Evolutionary conservation across 768 basidiomycete species (phyloP), one percentile per base, ranked within the genome.

Genomic region (Boletus sp.): DNA sequence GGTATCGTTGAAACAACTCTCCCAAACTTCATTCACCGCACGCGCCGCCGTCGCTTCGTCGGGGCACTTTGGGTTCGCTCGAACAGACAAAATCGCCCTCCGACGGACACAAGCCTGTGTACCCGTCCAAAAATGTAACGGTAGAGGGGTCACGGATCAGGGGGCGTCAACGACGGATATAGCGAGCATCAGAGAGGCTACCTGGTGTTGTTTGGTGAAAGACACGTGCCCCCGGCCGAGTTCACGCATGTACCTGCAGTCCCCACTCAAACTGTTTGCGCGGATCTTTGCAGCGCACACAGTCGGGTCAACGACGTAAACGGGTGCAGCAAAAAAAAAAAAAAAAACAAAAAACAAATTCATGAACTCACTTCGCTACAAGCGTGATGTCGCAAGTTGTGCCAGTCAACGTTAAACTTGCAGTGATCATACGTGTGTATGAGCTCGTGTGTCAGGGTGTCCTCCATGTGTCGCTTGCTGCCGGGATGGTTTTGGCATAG

Each of bases 1-100:
- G 7, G 95, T 98, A 68, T 98, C 97, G 35, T 81, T 86, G 72
- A 91, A 94, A 70, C 96, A 99, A 61, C 91, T 93, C 65, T 93
- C 93, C 89, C 91, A 99, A 33, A 96, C 96, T 69, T 97, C 91
- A 60, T 98, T 97, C 43, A 98, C 95, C 1, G 85, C 93, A 53
- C 81, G 80, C 69, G 94, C 93, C 13, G 95, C 96, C 25, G 88
- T 76, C 6, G 79, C 89, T 37, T 77, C 71, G 64, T 87, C 82
- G 1, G 85, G 85, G 66, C 95, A 98, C 21, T 79, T 76, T 13
- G 92, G 86, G 69, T 98, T 95, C 17, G 81, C 81, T 37, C 76
- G 74, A 2, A 99, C 91, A 4, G 93, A 96, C 34, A 86, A 69
- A 11, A 91, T 77, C 8, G 96, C 93, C 57, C 94, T 80, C 37